These are phyloP conservation scores for Fusarium armeniacum DNA, from an alignment of 2,329 filamentous ascomycete genomes.

Conservation along the genomic window DNA sequence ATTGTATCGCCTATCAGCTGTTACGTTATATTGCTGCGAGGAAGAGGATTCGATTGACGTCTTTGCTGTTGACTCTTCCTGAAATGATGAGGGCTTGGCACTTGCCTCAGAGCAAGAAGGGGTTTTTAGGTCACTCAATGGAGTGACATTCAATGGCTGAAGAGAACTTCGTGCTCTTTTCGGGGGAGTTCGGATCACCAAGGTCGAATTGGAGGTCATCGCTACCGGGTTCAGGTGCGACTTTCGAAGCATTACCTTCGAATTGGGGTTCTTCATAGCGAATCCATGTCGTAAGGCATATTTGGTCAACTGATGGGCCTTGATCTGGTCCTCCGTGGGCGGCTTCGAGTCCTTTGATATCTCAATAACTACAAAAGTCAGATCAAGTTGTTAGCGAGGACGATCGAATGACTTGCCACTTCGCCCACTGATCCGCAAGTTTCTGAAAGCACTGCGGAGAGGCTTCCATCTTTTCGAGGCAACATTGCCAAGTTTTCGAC, in stretches of 20 bases:
- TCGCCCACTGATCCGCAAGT: constrained; percentile 51
- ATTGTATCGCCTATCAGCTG: constrained; percentile 47
- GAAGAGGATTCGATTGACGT: constrained; percentile 54
- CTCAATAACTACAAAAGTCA: constrained; percentile 45
- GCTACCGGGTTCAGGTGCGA: constrained; percentile 47
- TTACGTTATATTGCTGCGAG: constrained; percentile 44
- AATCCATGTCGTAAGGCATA: constrained; percentile 8
- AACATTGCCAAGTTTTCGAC: constrained; percentile 47
- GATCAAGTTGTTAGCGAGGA: neutral
- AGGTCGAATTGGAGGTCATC: constrained; percentile 49
- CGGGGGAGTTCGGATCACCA: constrained; percentile 48
- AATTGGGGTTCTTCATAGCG: constrained; percentile 38
- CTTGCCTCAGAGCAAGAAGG: constrained; percentile 49
- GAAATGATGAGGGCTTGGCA: constrained; percentile 44
- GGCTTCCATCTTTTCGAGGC: constrained; percentile 55
- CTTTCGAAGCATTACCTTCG: constrained; percentile 49
- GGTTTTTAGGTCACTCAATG: constrained; percentile 39
- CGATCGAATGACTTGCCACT: constrained; percentile 37
- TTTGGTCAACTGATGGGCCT: constrained; percentile 5
- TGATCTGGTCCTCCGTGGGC: constrained; percentile 10
- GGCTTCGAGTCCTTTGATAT: constrained; percentile 32
- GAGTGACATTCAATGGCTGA: constrained; percentile 41
- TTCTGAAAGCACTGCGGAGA: constrained; percentile 54
- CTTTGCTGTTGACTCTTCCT: constrained; percentile 51
- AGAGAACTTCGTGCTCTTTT: constrained; percentile 47